Percentiles rank a stretch among this genome's conserved stretches.
Evolutionary conservation across 805 yeast species (phyloP).

Genomic region (Ascoidea tarda): DNA sequence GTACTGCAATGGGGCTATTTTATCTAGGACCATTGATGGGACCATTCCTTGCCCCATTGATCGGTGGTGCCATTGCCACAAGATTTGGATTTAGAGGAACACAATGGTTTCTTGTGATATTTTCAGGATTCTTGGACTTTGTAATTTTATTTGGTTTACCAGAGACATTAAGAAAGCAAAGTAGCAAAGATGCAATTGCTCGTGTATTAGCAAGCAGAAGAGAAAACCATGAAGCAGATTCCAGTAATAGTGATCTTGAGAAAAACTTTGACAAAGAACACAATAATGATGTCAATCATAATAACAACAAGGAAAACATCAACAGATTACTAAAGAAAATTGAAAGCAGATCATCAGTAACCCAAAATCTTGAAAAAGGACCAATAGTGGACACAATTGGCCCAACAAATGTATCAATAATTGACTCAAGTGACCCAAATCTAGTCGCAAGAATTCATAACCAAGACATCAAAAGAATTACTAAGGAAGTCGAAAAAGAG

Average conservation of each 20-base stretch:
- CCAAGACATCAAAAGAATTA: not conserved
- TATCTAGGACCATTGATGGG: conserved; percentile 76
- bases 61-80: conserved; percentile 62
- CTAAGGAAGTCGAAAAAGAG: conserved; percentile 1
- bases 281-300: conserved; percentile 3
- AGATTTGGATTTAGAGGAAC: conserved; percentile 84
- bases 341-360: no score
- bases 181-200: conserved; percentile 39
- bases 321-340: not conserved
- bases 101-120: conserved; percentile 68
- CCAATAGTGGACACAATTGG: no score
- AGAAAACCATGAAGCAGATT: conserved; percentile 5
- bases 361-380: no score
- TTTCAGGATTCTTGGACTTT: conserved; percentile 39
- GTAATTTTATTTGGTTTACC: conserved; percentile 49
- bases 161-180: conserved; percentile 61
- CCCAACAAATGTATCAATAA: not conserved
- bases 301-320: conserved; percentile 3
- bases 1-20: conserved; percentile 65
- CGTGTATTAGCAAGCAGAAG: conserved; percentile 27
- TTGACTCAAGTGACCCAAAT: not conserved
- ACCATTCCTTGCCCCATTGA: conserved; percentile 66
- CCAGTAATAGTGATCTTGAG: not conserved
- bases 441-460: not conserved
- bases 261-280: conserved; percentile 1